Conservation (phyloP, 768 basidiomycete genomes). For the Serpula lacrymans region DNA sequence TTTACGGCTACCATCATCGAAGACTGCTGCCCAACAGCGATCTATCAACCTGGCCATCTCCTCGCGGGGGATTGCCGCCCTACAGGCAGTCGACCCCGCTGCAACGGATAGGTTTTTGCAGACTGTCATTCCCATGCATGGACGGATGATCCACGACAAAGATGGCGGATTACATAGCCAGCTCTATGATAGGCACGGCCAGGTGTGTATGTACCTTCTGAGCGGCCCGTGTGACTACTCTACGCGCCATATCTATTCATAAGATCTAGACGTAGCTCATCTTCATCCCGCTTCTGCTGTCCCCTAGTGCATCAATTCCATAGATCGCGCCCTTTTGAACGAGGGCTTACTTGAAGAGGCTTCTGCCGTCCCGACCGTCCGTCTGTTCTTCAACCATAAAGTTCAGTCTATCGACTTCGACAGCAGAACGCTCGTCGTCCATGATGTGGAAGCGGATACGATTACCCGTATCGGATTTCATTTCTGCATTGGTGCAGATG, state of each 20-base stretch:
- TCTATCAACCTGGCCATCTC: constrained; percentile 98
- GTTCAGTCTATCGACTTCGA: constrained; percentile 76
- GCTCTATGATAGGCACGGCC: constrained; percentile 82
- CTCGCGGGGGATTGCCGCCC: constrained; percentile 85
- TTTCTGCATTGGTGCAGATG: constrained; percentile 90
- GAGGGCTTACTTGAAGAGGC: constrained; percentile 79
- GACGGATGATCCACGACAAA: constrained; percentile 88
- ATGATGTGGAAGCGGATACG: constrained; percentile 40
- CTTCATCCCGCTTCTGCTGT: constrained; percentile 15
- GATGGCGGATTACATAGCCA: constrained; percentile 78
- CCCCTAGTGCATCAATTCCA: constrained; percentile 86
- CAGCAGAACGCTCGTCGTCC: constrained; percentile 49
- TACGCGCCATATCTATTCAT: constrained; percentile 17
- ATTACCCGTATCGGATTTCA: constrained; percentile 57
- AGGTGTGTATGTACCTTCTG: constrained; percentile 48
- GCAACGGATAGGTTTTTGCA: constrained; percentile 69
- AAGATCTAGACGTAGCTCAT: constrained; percentile 19
- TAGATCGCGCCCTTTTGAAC: constrained; percentile 86
- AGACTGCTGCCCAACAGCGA: constrained; percentile 63
- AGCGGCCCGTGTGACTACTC: constrained; percentile 7
- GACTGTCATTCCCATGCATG: constrained; percentile 88
- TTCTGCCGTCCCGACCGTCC: constrained; percentile 57
- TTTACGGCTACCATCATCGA: constrained; percentile 69
- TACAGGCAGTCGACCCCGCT: constrained; percentile 73
- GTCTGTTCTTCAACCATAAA: constrained; percentile 78